Base-by-base conservation (phyloP, 768 basidiomycete genomes). In the Amanita fuliginea region DNA sequence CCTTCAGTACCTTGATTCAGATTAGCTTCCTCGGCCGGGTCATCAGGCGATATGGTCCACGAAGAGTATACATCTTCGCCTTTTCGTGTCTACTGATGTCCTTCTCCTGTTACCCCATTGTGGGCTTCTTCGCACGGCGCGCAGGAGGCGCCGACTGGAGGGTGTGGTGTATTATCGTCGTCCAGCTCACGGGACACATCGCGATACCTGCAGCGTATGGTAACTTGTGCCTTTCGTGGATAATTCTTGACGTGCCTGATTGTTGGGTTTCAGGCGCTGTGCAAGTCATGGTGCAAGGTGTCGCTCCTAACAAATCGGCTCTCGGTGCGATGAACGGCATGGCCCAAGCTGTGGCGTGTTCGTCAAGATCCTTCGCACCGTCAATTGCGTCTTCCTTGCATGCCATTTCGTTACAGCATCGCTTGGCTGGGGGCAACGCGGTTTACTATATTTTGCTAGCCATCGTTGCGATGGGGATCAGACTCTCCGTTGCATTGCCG, bases 311-410 rank as follows among this genome's bases (percentile, higher is more conserved):
- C 21, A 42, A 40, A 18, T 36, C 26, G 11, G n/a, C 47, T 18
- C 39, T 49, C 8, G 78, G 78, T 19, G 71, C 73, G 1, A 71
- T 70, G 8, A 74, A 79, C 51, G 78, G 78, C 7, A 59, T 80
- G 13, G 67, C 66, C 0, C 72, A 72, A 52, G 76, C 69, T 13
- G 61, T 66, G 1, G 68, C 67, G 1, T 69, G 74, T 2, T 59
- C 72, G 8, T 67, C 28, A 28, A 28, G 28, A 9, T 28, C 28
- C 28, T 9, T 28, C 9, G 28, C 28, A 28, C 28, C 28, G 8
- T 28, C 28, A 9, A 28, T 28, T 28, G 28, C 28, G 8, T 28
- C 28, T 1, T 28, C 28, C 28, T 28, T 28, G 28, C 28, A 28
- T 28, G 28, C 28, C 28, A 28, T 28, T 28, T 28, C 28, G 28